Evolutionary conservation across 2,329 filamentous ascomycete species (phyloP).

Genomic region (Claviceps paspali): DNA sequence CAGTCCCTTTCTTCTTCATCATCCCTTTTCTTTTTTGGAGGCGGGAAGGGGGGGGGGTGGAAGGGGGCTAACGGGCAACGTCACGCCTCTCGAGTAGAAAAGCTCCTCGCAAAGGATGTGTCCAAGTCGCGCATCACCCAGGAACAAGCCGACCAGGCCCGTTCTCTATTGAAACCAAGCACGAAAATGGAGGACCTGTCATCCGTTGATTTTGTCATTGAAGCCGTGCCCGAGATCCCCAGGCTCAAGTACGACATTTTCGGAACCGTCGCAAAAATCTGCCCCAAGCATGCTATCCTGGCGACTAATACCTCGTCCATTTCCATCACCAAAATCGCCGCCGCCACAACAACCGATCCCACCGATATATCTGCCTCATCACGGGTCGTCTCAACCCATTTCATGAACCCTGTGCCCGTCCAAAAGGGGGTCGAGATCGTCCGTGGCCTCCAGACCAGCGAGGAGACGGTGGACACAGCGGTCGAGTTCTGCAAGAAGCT

Average conservation of each 20-base stretch:
- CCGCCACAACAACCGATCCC: constrained; percentile 63
- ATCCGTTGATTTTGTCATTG: constrained; percentile 90
- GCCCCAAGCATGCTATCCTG: constrained; percentile 71
- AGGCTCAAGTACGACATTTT: constrained; percentile 83
- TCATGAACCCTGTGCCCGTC: constrained; percentile 97
- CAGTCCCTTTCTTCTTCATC: background rate
- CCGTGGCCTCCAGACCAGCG: constrained; percentile 78
- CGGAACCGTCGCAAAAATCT: constrained; percentile 63
- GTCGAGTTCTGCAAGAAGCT: constrained; percentile 77
- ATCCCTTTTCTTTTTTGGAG: background rate
- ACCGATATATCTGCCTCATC: constrained; percentile 69
- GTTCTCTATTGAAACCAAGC: constrained; percentile 51
- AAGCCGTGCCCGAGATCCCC: constrained; percentile 88
- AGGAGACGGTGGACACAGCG: constrained; percentile 65
- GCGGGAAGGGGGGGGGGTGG: no score
- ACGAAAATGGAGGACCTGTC: constrained; percentile 64
- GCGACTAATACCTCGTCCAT: constrained; percentile 99
- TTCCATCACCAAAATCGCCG: constrained; percentile 89
- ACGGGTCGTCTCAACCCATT: constrained; percentile 88
- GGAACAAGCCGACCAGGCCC: constrained; percentile 59
- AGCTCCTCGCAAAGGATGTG: constrained; percentile 85
- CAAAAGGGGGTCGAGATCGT: constrained; percentile 99
- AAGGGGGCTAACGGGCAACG: background rate
- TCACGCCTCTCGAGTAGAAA: constrained; percentile 42
- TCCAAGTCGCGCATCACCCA: constrained; percentile 73